These are phyloP conservation scores for Candida insectorum DNA, from an alignment of 805 yeast genomes.

Conservation along the genomic window DNA sequence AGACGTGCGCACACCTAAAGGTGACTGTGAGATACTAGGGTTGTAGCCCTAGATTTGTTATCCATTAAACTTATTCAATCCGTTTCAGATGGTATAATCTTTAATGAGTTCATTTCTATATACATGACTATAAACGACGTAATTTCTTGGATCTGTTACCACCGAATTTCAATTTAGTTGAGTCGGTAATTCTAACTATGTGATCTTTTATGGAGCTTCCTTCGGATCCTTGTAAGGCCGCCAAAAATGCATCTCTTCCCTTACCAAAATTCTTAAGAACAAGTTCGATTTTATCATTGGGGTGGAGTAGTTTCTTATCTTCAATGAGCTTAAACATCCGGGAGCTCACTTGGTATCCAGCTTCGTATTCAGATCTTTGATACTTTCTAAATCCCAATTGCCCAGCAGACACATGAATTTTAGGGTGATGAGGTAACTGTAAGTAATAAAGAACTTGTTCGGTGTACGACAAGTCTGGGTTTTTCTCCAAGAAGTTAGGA, in stretches of 20 bases:
- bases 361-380: slow-evolving; percentile 90
- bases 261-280: slow-evolving; percentile 81
- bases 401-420: slow-evolving; percentile 73
- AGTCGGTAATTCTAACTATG: slow-evolving; percentile 70
- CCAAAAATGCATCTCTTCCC: slow-evolving; percentile 82
- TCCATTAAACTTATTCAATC: background rate
- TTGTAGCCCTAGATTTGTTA: slow-evolving; percentile 4
- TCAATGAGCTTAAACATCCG: slow-evolving; percentile 69
- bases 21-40: slow-evolving; percentile 3
- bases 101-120: background rate
- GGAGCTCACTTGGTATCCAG: slow-evolving; percentile 80
- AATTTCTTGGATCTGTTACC: slow-evolving; percentile 83
- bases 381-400: slow-evolving; percentile 85
- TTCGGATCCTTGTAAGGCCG: slow-evolving; percentile 86
- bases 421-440: slow-evolving; percentile 74
- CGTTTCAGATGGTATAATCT: background rate
- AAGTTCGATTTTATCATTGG: slow-evolving; percentile 63
- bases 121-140: slow-evolving; percentile 57
- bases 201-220: slow-evolving; percentile 66
- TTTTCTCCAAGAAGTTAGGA: slow-evolving; percentile 51
- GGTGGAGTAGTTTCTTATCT: slow-evolving; percentile 52
- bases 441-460: slow-evolving; percentile 75
- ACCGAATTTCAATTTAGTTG: slow-evolving; percentile 84
- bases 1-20: background rate
- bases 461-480: slow-evolving; percentile 54